Percentiles rank a stretch among this genome's conserved stretches.
Evolutionary conservation across 129 eudicot genomes (phyloP).

Genomic region (Tagetes patula): DNA sequence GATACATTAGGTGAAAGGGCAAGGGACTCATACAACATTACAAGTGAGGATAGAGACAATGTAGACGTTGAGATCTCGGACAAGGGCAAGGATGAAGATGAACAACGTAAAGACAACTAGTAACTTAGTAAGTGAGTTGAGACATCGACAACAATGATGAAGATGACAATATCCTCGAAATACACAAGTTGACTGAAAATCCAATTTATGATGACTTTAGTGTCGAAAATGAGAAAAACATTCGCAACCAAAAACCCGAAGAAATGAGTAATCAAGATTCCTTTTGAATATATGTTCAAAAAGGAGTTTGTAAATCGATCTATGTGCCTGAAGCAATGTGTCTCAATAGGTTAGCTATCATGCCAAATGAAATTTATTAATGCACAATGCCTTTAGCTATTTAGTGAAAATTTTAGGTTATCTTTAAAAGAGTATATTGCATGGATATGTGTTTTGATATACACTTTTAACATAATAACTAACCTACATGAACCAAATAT

Average conservation of each 20-base stretch:
- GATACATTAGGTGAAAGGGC: not conserved
- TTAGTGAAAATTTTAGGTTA: not conserved
- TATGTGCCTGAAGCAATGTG: not conserved
- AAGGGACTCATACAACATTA: not conserved
- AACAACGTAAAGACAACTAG: not conserved
- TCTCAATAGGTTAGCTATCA: not conserved
- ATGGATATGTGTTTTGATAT: not conserved
- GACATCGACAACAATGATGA: not conserved
- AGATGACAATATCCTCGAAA: not conserved
- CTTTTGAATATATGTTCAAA: not conserved
- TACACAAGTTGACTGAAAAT: not conserved
- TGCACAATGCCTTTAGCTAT: not conserved
- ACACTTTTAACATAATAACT: not conserved
- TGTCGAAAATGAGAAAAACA: not conserved
- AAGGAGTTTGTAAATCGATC: not conserved
- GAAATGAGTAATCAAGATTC: not conserved
- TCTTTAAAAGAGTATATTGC: not conserved
- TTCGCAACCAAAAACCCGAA: not conserved
- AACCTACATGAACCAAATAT: not conserved
- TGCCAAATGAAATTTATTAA: not conserved
- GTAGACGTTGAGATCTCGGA: not conserved
- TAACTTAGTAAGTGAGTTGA: not conserved
- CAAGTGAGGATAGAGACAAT: not conserved
- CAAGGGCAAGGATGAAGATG: not conserved
- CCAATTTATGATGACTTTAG: not conserved